Conservation (phyloP, 495 filamentous ascomycete genomes). For the Aspergillus coremiiformis region DNA sequence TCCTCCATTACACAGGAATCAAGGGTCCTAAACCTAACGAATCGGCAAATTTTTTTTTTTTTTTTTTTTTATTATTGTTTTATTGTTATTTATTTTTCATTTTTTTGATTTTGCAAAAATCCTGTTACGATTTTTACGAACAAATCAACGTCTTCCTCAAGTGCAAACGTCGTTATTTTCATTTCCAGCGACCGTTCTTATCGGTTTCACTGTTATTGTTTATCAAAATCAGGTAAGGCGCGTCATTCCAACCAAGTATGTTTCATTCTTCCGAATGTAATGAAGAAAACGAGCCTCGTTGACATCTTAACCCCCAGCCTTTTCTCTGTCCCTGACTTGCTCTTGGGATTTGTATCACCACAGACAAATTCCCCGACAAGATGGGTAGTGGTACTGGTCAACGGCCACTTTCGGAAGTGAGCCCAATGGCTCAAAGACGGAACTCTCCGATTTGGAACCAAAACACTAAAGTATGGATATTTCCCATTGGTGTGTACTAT, state of each 20-base stretch:
- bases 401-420: constrained; percentile 49
- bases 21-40: constrained; percentile 10
- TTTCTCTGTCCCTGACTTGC: constrained; percentile 5
- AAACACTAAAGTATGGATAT: constrained; percentile 51
- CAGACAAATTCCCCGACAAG: constrained; percentile 16
- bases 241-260: constrained; percentile 12
- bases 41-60: constrained; percentile 6
- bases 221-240: constrained; percentile 16
- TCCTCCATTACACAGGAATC: constrained; percentile 4
- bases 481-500: not conserved
- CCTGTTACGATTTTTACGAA: constrained; percentile 31
- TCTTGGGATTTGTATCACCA: not conserved
- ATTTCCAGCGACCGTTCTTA: not conserved
- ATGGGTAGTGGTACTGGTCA: constrained; percentile 37
- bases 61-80: too few species aligned
- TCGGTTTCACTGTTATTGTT: constrained; percentile 8
- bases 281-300: constrained; percentile 7
- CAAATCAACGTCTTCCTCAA: not conserved
- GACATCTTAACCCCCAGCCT: constrained; percentile 1
- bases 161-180: not conserved
- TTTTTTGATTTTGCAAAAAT: constrained; percentile 24
- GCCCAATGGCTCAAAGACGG: constrained; percentile 47
- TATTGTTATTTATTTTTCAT: not conserved
- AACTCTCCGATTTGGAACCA: constrained; percentile 79
- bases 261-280: not conserved